Evolutionary conservation across 306 rosid species (phyloP).

Genomic region (Pyrus pyrifolia): DNA sequence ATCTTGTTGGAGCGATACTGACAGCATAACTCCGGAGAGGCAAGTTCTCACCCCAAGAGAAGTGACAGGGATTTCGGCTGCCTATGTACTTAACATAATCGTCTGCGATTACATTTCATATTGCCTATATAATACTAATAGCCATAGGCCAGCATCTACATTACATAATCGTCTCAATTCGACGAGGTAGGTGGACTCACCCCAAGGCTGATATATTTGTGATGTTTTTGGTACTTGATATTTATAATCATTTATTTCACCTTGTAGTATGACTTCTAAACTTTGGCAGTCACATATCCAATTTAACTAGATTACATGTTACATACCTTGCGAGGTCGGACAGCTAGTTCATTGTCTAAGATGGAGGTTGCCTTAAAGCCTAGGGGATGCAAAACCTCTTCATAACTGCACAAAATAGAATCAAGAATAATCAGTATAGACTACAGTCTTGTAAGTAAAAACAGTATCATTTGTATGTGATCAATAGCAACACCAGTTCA

Average conservation of each 20-base stretch:
- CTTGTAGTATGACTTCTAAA: background rate
- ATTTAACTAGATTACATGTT: background rate
- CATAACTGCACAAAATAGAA: constrained; percentile 23
- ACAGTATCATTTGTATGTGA: background rate
- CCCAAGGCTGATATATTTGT: background rate
- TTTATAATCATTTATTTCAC: background rate
- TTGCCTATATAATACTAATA: background rate
- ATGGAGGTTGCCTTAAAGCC: constrained; percentile 29
- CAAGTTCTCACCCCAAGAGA: no score
- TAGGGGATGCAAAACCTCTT: constrained; percentile 33
- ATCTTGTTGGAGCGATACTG: no score
- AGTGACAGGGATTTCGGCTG: no score
- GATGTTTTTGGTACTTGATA: background rate
- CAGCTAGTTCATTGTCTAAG: constrained; percentile 30
- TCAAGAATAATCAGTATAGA: background rate
- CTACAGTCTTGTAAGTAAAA: background rate
- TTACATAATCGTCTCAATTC: background rate
- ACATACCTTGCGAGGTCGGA: constrained; percentile 33
- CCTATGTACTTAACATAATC: no score
- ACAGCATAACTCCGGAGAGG: no score
- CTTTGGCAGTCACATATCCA: background rate
- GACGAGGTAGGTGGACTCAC: background rate
- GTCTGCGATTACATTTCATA: background rate
- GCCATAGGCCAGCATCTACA: background rate
- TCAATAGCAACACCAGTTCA: background rate